Conservation (phyloP, 2,329 filamentous ascomycete species). For the Claviceps quebecensis region DNA sequence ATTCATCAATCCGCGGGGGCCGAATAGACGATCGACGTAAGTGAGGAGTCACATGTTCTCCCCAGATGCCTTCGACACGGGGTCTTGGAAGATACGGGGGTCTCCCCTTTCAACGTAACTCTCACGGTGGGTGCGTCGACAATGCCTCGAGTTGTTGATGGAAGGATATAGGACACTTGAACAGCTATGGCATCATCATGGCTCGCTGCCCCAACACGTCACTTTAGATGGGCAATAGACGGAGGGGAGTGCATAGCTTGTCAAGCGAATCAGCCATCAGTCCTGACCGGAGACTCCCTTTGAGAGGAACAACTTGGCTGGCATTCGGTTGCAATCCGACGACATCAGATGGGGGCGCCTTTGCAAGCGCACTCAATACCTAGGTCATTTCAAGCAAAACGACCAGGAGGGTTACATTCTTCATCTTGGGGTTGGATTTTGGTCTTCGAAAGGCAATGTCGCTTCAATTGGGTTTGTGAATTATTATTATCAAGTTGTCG, state of each 20-base stretch:
- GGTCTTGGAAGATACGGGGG: not conserved
- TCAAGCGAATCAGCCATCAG: not conserved
- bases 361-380: not conserved
- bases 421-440: not conserved
- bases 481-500: not conserved
- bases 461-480: not conserved
- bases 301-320: not conserved
- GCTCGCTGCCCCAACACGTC: not conserved
- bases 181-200: not conserved
- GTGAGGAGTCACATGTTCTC: not conserved
- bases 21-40: not conserved
- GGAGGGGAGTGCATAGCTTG: not conserved
- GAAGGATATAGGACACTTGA: not conserved
- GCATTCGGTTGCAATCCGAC: not conserved
- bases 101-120: not conserved
- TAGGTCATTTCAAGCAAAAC: not conserved
- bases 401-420: not conserved
- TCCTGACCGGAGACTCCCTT: not conserved
- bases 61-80: not conserved
- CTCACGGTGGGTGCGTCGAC: not conserved
- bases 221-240: not conserved
- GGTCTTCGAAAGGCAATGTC: not conserved
- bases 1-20: not conserved
- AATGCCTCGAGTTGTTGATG: not conserved
- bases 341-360: not conserved